Evolutionary conservation across 768 basidiomycete species (phyloP), one percentile per base, ranked within the genome.

Genomic region (Hericium coralloides): DNA sequence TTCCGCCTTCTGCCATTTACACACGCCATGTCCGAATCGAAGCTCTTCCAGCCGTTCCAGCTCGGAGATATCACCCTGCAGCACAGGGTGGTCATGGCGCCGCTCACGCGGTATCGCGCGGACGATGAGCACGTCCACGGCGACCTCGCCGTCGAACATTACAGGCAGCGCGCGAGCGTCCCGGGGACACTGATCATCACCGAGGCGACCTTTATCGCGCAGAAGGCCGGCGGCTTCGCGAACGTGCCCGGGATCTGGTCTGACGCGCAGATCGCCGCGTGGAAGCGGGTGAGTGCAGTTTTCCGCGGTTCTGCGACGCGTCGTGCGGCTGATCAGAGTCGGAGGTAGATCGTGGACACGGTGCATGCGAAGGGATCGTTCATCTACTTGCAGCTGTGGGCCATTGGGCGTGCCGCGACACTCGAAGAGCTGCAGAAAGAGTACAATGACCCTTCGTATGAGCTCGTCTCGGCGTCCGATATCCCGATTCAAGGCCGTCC

Each of bases 121-220:
- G 66, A 69, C 39, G 56, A 59, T 1, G 48, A 58, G n/a, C 71
- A 76, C 56, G 72, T 74, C 4, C 75, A 67, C 2, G 60, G 57
- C 12, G 67, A 71, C 1, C 70, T 76, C 4, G 69, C 70, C 20
- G 65, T 70, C 41, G 68, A 73, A 20, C 81, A 81, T 62, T 82
- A 82, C 61, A 55, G 68, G 12, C 80, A 82, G 61, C 75, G 81
- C 1, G 73, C 69, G 7, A 70, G 70, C 43, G 61, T 66, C 0
- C 74, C 78, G 0, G 84, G 84, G 0, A 83, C 79, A 0, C 67
- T 86, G 15, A 67, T 82, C 39, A 76, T 89, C 58, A 69, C 80
- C 3, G 84, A 87, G 66, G 83, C 75, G 0, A 82, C 83, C 1
- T 71, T 76, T 53, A 78, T 88, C 51, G 73, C 78, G 0, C 65